A percentile compares a stretch with the other conserved stretches of the same genome.
Evolutionary conservation across 805 yeast species (phyloP).

Genomic region (Nakazawaea molendinolei): DNA sequence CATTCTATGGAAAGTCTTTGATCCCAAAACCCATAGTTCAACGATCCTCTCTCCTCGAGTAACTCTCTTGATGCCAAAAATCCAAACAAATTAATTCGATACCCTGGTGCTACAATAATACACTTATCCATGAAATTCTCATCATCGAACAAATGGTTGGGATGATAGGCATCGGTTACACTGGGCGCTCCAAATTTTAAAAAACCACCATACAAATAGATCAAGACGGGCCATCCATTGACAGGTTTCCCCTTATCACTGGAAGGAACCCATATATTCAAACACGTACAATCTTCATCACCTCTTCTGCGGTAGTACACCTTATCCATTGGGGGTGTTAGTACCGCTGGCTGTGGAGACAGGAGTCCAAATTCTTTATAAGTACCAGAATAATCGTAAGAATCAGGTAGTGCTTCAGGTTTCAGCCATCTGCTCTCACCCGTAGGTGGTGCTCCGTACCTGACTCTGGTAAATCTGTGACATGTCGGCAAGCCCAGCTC

Average conservation of each 20-base stretch:
- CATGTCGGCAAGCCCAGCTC: slow-evolving; percentile 4
- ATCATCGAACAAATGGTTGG: slow-evolving; percentile 22
- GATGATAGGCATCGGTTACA: slow-evolving; percentile 15
- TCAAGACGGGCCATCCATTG: slow-evolving; percentile 35
- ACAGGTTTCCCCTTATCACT: slow-evolving; percentile 24
- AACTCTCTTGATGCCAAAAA: slow-evolving; percentile 31
- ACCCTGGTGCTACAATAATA: slow-evolving; percentile 30
- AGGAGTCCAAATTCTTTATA: slow-evolving; percentile 27
- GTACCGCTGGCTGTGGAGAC: slow-evolving; percentile 32
- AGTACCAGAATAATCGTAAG: slow-evolving; percentile 31
- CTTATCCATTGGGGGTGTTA: slow-evolving; percentile 18
- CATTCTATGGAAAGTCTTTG: slow-evolving; percentile 40
- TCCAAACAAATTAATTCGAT: slow-evolving; percentile 34
- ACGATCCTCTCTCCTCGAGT: slow-evolving; percentile 21
- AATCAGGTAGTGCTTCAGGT: slow-evolving; percentile 20
- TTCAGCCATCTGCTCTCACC: slow-evolving; percentile 6
- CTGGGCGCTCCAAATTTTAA: slow-evolving; percentile 28
- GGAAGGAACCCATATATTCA: slow-evolving; percentile 33
- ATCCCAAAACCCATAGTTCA: slow-evolving; percentile 39
- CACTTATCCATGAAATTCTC: slow-evolving; percentile 25
- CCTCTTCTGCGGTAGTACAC: slow-evolving; percentile 15
- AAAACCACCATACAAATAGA: slow-evolving; percentile 39
- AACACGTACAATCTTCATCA: slow-evolving; percentile 27
- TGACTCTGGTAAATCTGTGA: slow-evolving; percentile 9
- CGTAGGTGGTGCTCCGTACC: slow-evolving; percentile 4